Conservation (phyloP, 331 rosid genomes). For the Quercus lobata region DNA sequence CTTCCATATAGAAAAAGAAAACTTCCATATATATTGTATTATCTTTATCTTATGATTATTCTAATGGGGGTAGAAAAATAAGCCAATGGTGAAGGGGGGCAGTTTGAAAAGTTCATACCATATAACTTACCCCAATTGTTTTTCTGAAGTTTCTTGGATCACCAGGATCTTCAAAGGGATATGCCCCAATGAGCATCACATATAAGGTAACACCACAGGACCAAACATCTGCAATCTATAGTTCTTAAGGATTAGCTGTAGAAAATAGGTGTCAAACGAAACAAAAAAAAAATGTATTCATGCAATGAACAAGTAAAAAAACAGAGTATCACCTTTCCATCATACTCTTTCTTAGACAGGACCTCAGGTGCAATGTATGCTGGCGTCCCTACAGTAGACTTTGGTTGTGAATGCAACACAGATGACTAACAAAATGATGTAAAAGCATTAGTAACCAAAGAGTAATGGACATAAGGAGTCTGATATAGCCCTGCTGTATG, state of each 20-base stretch:
- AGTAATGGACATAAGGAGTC: background rate
- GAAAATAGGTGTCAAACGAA: background rate
- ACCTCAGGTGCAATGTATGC: constrained; percentile 93
- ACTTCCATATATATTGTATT: background rate
- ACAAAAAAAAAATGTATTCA: too few species aligned
- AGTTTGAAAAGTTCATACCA: constrained; percentile 4
- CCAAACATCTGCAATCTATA: constrained; percentile 91
- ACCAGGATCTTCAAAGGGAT: constrained; percentile 75
- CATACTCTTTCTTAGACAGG: constrained; percentile 58
- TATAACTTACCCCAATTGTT: constrained; percentile 51
- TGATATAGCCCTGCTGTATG: background rate
- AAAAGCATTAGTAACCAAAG: constrained; percentile 19
- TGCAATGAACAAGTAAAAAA: background rate
- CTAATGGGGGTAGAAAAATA: background rate
- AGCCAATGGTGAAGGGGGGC: background rate
- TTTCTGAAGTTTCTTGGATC: constrained; percentile 69
- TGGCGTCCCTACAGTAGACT: constrained; percentile 80
- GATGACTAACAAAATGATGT: constrained; percentile 49
- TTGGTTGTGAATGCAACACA: constrained; percentile 71
- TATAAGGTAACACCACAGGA: constrained; percentile 89
- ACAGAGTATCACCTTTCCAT: constrained; percentile 60
- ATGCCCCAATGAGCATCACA: constrained; percentile 81
- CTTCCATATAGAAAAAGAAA: constrained; percentile 4
- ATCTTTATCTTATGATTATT: background rate
- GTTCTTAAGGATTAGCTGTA: constrained; percentile 6